These are phyloP conservation scores for Lippia alba DNA, from an alignment of 305 asterid genomes.

Conservation along the genomic window DNA sequence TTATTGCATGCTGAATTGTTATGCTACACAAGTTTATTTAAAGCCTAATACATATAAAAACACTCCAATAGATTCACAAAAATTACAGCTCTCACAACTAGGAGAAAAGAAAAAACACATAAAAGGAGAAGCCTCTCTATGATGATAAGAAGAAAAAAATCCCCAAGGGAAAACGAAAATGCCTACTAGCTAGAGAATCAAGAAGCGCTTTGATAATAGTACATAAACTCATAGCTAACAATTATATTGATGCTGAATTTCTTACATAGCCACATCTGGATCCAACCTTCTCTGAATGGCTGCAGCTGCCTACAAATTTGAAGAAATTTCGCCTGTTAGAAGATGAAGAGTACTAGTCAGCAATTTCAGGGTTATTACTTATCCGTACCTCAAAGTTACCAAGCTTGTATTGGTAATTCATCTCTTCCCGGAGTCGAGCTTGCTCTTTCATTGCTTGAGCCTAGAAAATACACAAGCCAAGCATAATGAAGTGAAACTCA, in stretches of 20 bases:
- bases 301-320: constrained; percentile 78
- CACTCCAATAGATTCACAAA: too few species aligned
- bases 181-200: not conserved
- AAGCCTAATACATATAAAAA: too few species aligned
- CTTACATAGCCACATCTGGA: constrained; percentile 80
- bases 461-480: constrained; percentile 43
- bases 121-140: too few species aligned
- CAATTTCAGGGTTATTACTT: not conserved
- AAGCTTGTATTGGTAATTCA: constrained; percentile 93
- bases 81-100: too few species aligned
- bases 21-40: too few species aligned
- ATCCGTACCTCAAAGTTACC: constrained; percentile 86
- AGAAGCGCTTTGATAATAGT: constrained; percentile 21
- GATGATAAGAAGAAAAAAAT: too few species aligned
- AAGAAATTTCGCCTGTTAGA: not conserved
- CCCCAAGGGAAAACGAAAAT: too few species aligned
- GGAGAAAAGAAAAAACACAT: too few species aligned
- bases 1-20: too few species aligned
- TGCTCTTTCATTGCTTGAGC: constrained; percentile 99
- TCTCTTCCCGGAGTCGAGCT: constrained; percentile 94
- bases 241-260: constrained; percentile 6
- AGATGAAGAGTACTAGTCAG: not conserved
- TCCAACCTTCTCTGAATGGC: constrained; percentile 96
- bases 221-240: not conserved
- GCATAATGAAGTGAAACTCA: not conserved